These are phyloP conservation scores for Hericium alpestre DNA, from an alignment of 768 basidiomycete species.

Conservation along the genomic window DNA sequence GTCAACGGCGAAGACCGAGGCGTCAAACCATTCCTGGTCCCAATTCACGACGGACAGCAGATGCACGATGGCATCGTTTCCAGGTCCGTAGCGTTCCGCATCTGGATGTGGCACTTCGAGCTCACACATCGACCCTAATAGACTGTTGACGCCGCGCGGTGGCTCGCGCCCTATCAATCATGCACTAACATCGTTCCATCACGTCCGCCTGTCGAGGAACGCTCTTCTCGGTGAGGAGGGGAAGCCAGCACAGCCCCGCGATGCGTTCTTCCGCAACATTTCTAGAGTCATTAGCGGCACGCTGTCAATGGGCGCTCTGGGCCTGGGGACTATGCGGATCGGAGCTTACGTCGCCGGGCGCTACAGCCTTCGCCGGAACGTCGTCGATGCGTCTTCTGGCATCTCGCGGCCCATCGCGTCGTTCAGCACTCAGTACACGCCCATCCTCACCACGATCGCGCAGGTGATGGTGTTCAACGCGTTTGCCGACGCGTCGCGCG, in stretches of 20 bases:
- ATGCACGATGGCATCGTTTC: slow-evolving; percentile 26
- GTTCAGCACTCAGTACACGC: slow-evolving; percentile 58
- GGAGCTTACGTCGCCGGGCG: slow-evolving; percentile 42
- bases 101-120: not conserved
- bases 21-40: slow-evolving; percentile 27
- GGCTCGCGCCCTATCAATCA: slow-evolving; percentile 23
- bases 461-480: slow-evolving; percentile 40
- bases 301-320: slow-evolving; percentile 8
- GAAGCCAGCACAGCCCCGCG: slow-evolving; percentile 3
- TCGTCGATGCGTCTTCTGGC: slow-evolving; percentile 13
- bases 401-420: slow-evolving; percentile 23
- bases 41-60: slow-evolving; percentile 25
- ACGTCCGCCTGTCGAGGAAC: slow-evolving; percentile 19
- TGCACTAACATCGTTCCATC: slow-evolving; percentile 20
- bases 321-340: slow-evolving; percentile 38
- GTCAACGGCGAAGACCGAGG: slow-evolving; percentile 26
- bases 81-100: slow-evolving; percentile 14
- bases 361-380: slow-evolving; percentile 45
- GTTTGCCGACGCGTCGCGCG: slow-evolving; percentile 29
- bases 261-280: slow-evolving; percentile 11
- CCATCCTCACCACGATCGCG: slow-evolving; percentile 42
- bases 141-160: slow-evolving; percentile 5
- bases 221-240: slow-evolving; percentile 16
- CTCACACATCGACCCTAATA: not conserved
- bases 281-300: slow-evolving; percentile 15